Percentiles rank a stretch among this genome's conserved stretches.
phyloP scores from a whole-genome alignment of 345 rosid species.

The Eucalyptus victrix region DNA sequence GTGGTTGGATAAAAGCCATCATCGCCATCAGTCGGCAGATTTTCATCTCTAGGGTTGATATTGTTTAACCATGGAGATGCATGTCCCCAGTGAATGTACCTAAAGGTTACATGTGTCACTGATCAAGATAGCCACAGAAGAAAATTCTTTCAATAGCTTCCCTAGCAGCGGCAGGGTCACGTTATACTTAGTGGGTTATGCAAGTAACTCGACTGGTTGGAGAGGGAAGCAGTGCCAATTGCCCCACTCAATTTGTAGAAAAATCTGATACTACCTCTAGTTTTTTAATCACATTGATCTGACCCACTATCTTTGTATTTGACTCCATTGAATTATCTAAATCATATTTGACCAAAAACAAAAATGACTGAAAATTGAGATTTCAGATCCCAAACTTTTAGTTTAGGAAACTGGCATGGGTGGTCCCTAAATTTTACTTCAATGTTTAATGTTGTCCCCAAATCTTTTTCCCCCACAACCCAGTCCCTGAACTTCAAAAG shows the following conservation, averaged over 20 bases:
- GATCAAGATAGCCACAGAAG: background rate
- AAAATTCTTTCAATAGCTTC: background rate
- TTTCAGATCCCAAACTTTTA: background rate
- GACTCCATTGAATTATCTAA: background rate
- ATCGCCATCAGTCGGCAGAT: conserved; percentile 79
- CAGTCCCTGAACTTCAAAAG: background rate
- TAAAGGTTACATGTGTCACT: conserved; percentile 5
- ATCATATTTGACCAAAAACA: background rate
- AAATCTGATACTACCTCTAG: background rate
- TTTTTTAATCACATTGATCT: background rate
- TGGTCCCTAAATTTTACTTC: background rate
- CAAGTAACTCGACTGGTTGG: background rate
- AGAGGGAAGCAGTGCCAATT: background rate
- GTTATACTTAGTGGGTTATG: background rate
- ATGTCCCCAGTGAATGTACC: conserved; percentile 58
- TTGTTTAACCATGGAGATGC: conserved; percentile 89
- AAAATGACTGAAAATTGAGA: background rate
- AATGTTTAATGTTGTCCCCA: background rate
- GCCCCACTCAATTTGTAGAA: background rate
- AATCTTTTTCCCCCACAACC: background rate
- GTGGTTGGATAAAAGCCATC: conserved; percentile 84
- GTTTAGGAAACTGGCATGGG: background rate
- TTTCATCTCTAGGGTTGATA: conserved; percentile 72
- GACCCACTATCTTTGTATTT: background rate
- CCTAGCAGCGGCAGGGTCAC: background rate